Conservation (phyloP, 2,329 filamentous ascomycete genomes). For the Mariannaea elegans region DNA sequence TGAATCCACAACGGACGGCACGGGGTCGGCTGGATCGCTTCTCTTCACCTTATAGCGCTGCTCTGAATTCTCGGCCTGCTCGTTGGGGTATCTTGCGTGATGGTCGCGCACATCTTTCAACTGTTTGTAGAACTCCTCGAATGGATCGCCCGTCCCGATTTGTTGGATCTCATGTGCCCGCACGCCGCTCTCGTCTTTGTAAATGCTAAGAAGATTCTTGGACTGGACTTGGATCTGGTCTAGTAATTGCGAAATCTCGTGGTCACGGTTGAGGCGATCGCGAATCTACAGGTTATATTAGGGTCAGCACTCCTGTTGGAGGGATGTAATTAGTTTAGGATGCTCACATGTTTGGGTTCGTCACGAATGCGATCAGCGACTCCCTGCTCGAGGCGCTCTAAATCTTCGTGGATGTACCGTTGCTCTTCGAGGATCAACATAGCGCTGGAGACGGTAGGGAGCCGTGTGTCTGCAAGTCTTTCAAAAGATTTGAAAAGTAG, state of each 20-base stretch:
- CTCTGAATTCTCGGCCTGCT: conserved; percentile 95
- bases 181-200: conserved; percentile 78
- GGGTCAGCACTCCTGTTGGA: conserved; percentile 27
- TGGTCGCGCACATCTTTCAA: conserved; percentile 84
- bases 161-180: conserved; percentile 83
- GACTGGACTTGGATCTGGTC: conserved; percentile 90
- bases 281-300: conserved; percentile 69
- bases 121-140: conserved; percentile 92
- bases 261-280: conserved; percentile 88
- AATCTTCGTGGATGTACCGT: conserved; percentile 92
- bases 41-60: conserved; percentile 82
- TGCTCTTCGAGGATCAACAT: conserved; percentile 95
- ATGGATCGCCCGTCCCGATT: conserved; percentile 84
- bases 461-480: not conserved
- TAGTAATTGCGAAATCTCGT: conserved; percentile 88
- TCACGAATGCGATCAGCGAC: conserved; percentile 89
- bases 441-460: conserved; percentile 21
- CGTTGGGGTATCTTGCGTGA: conserved; percentile 90
- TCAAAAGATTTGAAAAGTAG: not conserved
- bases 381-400: conserved; percentile 94
- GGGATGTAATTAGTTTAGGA: not conserved
- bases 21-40: conserved; percentile 69
- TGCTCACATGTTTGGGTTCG: conserved; percentile 84
- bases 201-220: conserved; percentile 80
- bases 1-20: conserved; percentile 78